These are phyloP conservation scores for Fusarium chaquense DNA, from an alignment of 2,329 filamentous ascomycete genomes.

Conservation along the genomic window DNA sequence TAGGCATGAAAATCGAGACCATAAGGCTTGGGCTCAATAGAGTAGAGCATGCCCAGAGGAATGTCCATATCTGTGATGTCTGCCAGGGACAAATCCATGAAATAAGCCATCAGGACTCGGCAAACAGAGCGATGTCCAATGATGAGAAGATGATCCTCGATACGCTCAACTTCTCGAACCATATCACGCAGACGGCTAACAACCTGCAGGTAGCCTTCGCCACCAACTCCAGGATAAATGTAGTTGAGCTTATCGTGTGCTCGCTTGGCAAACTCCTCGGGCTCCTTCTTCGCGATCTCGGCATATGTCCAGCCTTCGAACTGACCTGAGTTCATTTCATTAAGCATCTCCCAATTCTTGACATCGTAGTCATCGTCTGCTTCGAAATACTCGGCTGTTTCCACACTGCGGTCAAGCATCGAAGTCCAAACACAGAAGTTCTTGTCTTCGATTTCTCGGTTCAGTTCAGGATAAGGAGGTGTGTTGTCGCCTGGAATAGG, in stretches of 20 bases:
- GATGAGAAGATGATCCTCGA: constrained; percentile 93
- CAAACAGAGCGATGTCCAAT: constrained; percentile 94
- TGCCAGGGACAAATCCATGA: constrained; percentile 89
- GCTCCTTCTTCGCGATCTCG: constrained; percentile 83
- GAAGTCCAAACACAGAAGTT: constrained; percentile 99
- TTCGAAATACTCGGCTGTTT: constrained; percentile 91
- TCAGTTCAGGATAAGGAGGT: constrained; percentile 90
- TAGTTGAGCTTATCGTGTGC: constrained; percentile 92
- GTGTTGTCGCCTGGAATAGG: constrained; percentile 91
- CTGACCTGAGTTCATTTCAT: constrained; percentile 91
- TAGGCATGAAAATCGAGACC: constrained; percentile 98
- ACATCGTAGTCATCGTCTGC: constrained; percentile 93
- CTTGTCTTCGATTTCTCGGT: constrained; percentile 78
- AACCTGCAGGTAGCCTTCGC: constrained; percentile 96
- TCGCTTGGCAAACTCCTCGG: constrained; percentile 84
- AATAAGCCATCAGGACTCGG: constrained; percentile 93
- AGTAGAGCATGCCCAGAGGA: constrained; percentile 92
- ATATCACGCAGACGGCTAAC: constrained; percentile 95
- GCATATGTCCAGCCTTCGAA: constrained; percentile 97
- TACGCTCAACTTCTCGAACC: constrained; percentile 96
- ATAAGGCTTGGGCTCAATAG: constrained; percentile 96
- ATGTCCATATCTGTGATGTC: constrained; percentile 96
- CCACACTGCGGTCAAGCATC: constrained; percentile 90
- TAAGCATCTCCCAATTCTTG: constrained; percentile 98
- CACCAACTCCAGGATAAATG: constrained; percentile 94